Evolutionary conservation across 805 yeast genomes (phyloP).

Genomic region (Wickerhamiella parazyma): DNA sequence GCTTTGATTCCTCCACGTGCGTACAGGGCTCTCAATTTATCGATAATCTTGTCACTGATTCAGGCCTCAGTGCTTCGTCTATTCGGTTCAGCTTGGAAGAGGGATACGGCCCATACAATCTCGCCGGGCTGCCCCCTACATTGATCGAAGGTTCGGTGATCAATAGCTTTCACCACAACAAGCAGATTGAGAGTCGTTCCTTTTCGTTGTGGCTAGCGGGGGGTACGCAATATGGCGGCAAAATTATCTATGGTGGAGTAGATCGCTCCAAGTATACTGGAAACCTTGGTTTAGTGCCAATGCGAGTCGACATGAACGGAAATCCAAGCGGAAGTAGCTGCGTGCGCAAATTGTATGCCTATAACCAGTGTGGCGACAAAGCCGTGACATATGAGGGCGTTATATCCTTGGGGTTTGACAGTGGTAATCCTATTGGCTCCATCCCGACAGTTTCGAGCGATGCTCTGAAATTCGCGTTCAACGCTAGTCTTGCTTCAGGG

Average conservation of each 20-base stretch:
- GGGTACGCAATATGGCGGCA: slow-evolving; percentile 27
- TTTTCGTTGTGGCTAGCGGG: slow-evolving; percentile 37
- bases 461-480: slow-evolving; percentile 22
- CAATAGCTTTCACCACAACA: neutral
- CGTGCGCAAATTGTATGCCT: neutral
- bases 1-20: too few species aligned
- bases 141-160: neutral
- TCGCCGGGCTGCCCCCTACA: too few species aligned
- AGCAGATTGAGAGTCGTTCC: slow-evolving; percentile 27
- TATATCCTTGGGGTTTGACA: slow-evolving; percentile 14
- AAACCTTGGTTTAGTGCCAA: slow-evolving; percentile 26
- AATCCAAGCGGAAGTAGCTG: neutral
- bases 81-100: neutral
- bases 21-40: neutral
- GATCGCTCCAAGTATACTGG: slow-evolving; percentile 32
- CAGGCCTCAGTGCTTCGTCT: neutral
- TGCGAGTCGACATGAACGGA: slow-evolving; percentile 13
- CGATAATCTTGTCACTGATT: neutral
- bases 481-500: slow-evolving; percentile 19
- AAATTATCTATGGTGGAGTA: slow-evolving; percentile 33
- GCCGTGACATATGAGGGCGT: neutral
- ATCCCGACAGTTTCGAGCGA: slow-evolving; percentile 14
- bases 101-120: too few species aligned
- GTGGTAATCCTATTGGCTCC: slow-evolving; percentile 15
- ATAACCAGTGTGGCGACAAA: neutral